phyloP scores from a whole-genome alignment of 768 basidiomycete species.

The Rhodotorula toruloides region DNA sequence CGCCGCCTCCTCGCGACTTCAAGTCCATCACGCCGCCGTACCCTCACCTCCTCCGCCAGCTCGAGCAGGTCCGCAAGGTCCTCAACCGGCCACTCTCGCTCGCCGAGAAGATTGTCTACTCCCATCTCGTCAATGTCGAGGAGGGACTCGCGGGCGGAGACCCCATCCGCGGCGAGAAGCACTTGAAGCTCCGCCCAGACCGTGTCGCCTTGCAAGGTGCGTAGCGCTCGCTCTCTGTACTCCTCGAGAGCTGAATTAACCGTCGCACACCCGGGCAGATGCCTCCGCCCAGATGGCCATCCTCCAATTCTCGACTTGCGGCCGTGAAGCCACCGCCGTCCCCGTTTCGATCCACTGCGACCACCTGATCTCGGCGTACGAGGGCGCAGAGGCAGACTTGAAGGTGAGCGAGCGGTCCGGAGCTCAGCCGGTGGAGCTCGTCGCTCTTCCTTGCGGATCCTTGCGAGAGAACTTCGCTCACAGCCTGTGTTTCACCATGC shows the following conservation, averaged over 20 bases:
- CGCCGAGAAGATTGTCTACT: constrained; percentile 97
- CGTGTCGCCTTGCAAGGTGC: constrained; percentile 98
- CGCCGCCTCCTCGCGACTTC: constrained; percentile 57
- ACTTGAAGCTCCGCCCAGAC: constrained; percentile 84
- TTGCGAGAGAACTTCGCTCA: too few species aligned
- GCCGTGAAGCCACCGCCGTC: constrained; percentile 73
- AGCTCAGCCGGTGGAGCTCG: neutral
- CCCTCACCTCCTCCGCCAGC: constrained; percentile 61
- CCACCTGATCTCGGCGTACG: constrained; percentile 89
- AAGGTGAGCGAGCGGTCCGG: constrained; percentile 53
- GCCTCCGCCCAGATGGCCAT: constrained; percentile 56
- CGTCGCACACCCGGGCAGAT: constrained; percentile 43
- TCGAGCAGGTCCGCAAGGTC: constrained; percentile 62
- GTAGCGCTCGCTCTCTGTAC: constrained; percentile 48
- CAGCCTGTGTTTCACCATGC: neutral
- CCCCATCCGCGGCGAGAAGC: constrained; percentile 74
- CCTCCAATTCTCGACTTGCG: constrained; percentile 97
- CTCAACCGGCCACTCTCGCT: constrained; percentile 78
- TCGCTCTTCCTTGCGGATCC: neutral
- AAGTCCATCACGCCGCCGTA: constrained; percentile 82
- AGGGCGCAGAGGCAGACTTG: constrained; percentile 79
- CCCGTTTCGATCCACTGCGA: constrained; percentile 81
- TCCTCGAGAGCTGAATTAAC: neutral
- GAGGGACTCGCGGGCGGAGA: constrained; percentile 61
- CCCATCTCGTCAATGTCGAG: constrained; percentile 74